Evolutionary conservation across 306 rosid species (phyloP), one percentile per base, ranked within the genome.

Genomic region (Crotalaria pallida): DNA sequence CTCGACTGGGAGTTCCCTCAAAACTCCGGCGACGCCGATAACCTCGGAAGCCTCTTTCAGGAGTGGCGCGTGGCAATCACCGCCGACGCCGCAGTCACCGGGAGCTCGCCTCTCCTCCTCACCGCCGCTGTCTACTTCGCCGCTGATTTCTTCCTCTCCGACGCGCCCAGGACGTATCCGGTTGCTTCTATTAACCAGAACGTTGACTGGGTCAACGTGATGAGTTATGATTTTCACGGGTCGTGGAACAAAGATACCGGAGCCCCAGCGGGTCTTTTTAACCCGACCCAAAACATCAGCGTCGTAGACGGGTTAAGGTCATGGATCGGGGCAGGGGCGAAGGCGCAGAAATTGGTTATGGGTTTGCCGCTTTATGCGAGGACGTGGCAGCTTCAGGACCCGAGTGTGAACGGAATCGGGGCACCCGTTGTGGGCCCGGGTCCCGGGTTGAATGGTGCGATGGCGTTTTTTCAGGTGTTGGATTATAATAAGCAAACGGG

Each of bases 1-100:
- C 79, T 89, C 0, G 94, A 89, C 17, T 89, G 97, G 97, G 96
- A 92, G 12, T 92, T 43, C 18, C 97, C 97, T 6, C 43, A 8
- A 73, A 81, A 6, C 79, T 10, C 78, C 3, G 33, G 48, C 10
- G 84, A 89, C 36, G 85, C 84, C 89, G 43, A 47, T 23, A 3
- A 76, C 69, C 67, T 85, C 17, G 88, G 73, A 15, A 76, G 23
- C 0, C 71, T 92, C 8, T 45, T 87, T 0, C 17, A 11, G 0
- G 86, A 82, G 3, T 85, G 83, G 86, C 83, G 88, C 11, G 11
- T 11, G 0, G 81, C 80, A 0, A 65, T 89, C 1, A 1, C 64
- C 0, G 15, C 44, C 6, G 96, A 87, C 44, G 52, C 86, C 17
- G 6, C 21, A 0, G 1, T 36, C 7, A 77, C 84, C 2, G 0